phyloP scores from a whole-genome alignment of 768 basidiomycete species.

The Royoungia palumana region DNA sequence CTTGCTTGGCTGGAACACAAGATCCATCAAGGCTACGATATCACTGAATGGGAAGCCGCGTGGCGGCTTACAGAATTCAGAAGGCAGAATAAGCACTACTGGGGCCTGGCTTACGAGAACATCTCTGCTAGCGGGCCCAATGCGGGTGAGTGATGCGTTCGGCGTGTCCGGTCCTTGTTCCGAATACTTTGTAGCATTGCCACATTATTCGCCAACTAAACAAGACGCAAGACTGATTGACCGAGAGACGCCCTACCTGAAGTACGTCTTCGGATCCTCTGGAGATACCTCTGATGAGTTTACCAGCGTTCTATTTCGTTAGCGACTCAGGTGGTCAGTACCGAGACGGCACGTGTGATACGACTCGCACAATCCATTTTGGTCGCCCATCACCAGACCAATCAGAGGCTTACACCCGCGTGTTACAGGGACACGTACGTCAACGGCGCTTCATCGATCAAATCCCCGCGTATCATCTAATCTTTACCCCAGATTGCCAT shows the following conservation, averaged over 20 bases:
- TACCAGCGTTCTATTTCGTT: slow-evolving; percentile 14
- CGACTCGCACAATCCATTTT: slow-evolving; percentile 80
- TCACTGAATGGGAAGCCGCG: slow-evolving; percentile 91
- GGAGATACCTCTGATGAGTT: slow-evolving; percentile 14
- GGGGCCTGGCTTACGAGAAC: slow-evolving; percentile 85
- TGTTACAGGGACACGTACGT: slow-evolving; percentile 93
- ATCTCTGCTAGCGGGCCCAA: slow-evolving; percentile 90
- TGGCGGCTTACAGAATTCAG: slow-evolving; percentile 79
- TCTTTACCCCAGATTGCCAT: slow-evolving; percentile 70
- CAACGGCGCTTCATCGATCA: slow-evolving; percentile 18
- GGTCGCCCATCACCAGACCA: slow-evolving; percentile 84
- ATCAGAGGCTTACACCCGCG: slow-evolving; percentile 89
- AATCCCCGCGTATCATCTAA: slow-evolving; percentile 12
- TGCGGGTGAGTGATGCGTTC: slow-evolving; percentile 47
- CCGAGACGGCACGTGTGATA: slow-evolving; percentile 86
- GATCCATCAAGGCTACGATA: slow-evolving; percentile 68
- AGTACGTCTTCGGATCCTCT: slow-evolving; percentile 46
- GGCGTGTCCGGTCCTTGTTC: background rate
- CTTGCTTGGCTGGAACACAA: slow-evolving; percentile 89
- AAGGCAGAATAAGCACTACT: slow-evolving; percentile 65
- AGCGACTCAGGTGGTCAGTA: slow-evolving; percentile 94
- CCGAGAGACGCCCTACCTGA: slow-evolving; percentile 80
- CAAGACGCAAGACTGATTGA: slow-evolving; percentile 69
- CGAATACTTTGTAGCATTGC: slow-evolving; percentile 53
- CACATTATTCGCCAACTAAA: slow-evolving; percentile 86